Base-by-base conservation (phyloP, 164 flowering plant species). In the Warburgia ugandensis region DNA sequence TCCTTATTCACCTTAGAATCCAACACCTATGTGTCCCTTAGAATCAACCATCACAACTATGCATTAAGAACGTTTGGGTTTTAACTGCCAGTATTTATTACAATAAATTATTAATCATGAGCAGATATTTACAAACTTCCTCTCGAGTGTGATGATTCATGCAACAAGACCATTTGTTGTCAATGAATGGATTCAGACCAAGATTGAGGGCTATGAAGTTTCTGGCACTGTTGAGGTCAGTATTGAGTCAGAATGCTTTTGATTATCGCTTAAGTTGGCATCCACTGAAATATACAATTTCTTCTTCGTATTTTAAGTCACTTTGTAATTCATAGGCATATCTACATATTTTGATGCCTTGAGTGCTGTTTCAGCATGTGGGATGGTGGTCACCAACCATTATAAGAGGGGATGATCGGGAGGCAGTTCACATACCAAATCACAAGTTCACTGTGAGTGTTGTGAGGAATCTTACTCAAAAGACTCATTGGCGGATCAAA, bases 341-440 rank as follows among this genome's bases (percentile, higher is more conserved):
- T n/a, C n/a, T n/a, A n/a, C n/a, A n/a, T n/a, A n/a, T n/a, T n/a
- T n/a, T n/a, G n/a, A n/a, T n/a, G n/a, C n/a, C 37, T 37, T 17
- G n/a, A 26, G 7, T 26, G n/a, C 17, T 56, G 1, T 59, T 63
- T 42, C 80, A 88, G 99, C 95, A 86, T 63, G 95, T 94, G 42
- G 97, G 99, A 29, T 94, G 97, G 99, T 88, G 99, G 99, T 88
- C 99, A 45, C 99, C 94, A 44, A 94, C 99, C 38, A 75, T 94
- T 47, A 71, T 88, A 52, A 75, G 97, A 79, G 97, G 97, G 29
- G 99, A 94, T 59, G 92, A 94, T 54, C 89, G 99, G 38, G 97
- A 94, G 76, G 99, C 99, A 39, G 73, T 88, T 63, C 91, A 88
- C 62, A 86, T 94, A 60, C 99, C 99, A 31, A 94, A 94, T 58